Percentiles rank a stretch among this genome's conserved stretches.
Evolutionary conservation across 176 grass and related monocot species (phyloP).

Genomic region (Phragmites australis): DNA sequence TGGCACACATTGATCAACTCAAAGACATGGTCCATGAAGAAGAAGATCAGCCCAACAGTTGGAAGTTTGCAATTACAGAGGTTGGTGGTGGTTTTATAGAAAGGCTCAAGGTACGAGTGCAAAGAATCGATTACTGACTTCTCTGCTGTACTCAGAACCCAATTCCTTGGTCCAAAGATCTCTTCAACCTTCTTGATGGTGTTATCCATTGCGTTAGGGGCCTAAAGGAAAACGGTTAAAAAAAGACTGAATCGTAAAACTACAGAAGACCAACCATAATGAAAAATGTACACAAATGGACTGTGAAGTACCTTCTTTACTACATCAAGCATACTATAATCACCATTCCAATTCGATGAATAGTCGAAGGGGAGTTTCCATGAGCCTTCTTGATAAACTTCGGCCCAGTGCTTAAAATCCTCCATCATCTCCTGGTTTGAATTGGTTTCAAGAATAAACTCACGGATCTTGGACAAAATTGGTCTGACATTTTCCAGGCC

Average conservation of each 20-base stretch:
- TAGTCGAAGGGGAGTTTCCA: slow-evolving; percentile 84
- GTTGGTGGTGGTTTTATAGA: slow-evolving; percentile 91
- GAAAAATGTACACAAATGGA: slow-evolving; percentile 12
- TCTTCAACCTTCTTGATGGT: slow-evolving; percentile 87
- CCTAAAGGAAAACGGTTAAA: slow-evolving; percentile 41
- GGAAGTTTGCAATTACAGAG: slow-evolving; percentile 80
- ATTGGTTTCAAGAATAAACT: slow-evolving; percentile 72
- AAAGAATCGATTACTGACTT: slow-evolving; percentile 63
- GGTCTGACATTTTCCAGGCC: slow-evolving; percentile 64
- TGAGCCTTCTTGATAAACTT: slow-evolving; percentile 77
- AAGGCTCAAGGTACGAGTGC: slow-evolving; percentile 80
- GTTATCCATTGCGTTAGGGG: slow-evolving; percentile 79
- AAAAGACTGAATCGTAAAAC: slow-evolving; percentile 11
- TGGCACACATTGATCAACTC: slow-evolving; percentile 68
- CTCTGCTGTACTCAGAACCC: slow-evolving; percentile 57
- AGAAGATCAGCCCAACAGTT: slow-evolving; percentile 84
- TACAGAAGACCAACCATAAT: background rate
- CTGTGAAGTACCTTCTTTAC: slow-evolving; percentile 66
- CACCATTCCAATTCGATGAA: slow-evolving; percentile 71
- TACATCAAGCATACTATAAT: slow-evolving; percentile 84
- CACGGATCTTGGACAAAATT: slow-evolving; percentile 74
- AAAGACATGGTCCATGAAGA: slow-evolving; percentile 93
- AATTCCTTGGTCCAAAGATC: slow-evolving; percentile 48
- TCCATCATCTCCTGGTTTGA: slow-evolving; percentile 59
- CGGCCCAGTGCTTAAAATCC: slow-evolving; percentile 80